Base-by-base conservation (phyloP, 768 basidiomycete species). In the Rhizopogon rudus region DNA sequence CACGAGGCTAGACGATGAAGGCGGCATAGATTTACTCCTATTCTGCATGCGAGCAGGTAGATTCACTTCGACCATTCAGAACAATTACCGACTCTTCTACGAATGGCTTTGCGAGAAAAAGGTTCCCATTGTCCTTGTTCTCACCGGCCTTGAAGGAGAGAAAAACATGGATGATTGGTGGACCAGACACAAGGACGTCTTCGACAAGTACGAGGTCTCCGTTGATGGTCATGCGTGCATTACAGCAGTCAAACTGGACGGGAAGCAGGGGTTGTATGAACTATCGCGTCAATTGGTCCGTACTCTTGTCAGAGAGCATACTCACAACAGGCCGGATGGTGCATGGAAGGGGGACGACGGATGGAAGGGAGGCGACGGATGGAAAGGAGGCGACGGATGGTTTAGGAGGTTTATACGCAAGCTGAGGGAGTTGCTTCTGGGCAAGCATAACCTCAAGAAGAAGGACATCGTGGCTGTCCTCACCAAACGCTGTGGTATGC, bases 121-220 rank as follows among this genome's bases (percentile, higher is more conserved):
- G 28, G 77, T 78, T 8, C 76, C 76, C 9, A 67, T 71, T n/a
- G 65, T 72, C 0, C 59, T 78, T 14, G 68, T 73, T 16, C 63
- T 77, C 40, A 77, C 74, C 2, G 71, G 74, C 10, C 68, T 77
- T n/a, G 77, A 75, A 59, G 48, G 62, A 17, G 71, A 72, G 48
- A 33, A 7, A 13, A 44, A 56, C 2, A 67, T 73, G 71, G 71
- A 72, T 40, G 45, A 58, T n/a, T 72, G 72, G 71, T 72, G 71
- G 72, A 22, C 0, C 28, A 58, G 64, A 41, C 71, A 73, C 54
- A 39, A 63, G 43, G 35, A 13, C 1, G 52, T 57, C 17, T 65
- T 72, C 35, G 42, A 45, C 5, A 41, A 48, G 28, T 61, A 63
- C 14, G 63, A 63, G 4, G 65, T 72, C 54, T 46, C 50, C 37